Evolutionary conservation across 768 basidiomycete genomes (phyloP), one percentile per base, ranked within the genome.

Genomic region (Tremella fuciformis): DNA sequence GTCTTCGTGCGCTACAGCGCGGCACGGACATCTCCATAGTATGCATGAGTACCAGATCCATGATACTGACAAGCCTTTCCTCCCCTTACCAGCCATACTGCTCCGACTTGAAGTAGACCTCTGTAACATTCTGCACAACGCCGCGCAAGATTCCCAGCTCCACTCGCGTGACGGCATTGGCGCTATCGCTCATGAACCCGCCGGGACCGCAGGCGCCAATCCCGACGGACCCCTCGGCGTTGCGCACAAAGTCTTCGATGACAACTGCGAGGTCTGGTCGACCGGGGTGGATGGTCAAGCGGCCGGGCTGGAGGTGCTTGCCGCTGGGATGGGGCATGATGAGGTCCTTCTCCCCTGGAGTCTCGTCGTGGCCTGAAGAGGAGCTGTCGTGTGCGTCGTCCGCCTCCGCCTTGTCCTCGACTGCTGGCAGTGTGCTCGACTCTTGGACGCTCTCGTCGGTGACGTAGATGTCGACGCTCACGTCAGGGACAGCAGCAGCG

Each of bases 91-190:
- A 41, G 18, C 44, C 47, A 13, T 38, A 41, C 21, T 40, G 24
- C 42, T 29, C 50, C 34, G 50, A 34, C n/a, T 34, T 37, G 22
- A 38, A 22, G 22, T 15, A 18, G 37, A 53, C 34, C 34, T 53
- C 51, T 18, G 11, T 39, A 15, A 38, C 51, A 34, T 34, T 34
- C 51, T 26, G 13, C 51, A 25, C 25, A 4, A 26, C 37, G 9
- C 42, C 42, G 6, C n/a, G 42, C 22, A 46, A 46, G 42, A 46
- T 46, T 15, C 42, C 42, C 42, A 46, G 8, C 42, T 46, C 42
- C 6, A 22, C 15, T 22, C 22, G n/a, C 8, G n/a, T 46, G n/a
- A 15, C 42, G 22, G 42, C 42, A 22, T 46, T 46, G 4, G 6
- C 42, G 42, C 42, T 6, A 22, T 46, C 42, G 42, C n/a, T 46